Conservation (phyloP, 1,139 yeast genomes). For the Waltiozyma sp. region DNA sequence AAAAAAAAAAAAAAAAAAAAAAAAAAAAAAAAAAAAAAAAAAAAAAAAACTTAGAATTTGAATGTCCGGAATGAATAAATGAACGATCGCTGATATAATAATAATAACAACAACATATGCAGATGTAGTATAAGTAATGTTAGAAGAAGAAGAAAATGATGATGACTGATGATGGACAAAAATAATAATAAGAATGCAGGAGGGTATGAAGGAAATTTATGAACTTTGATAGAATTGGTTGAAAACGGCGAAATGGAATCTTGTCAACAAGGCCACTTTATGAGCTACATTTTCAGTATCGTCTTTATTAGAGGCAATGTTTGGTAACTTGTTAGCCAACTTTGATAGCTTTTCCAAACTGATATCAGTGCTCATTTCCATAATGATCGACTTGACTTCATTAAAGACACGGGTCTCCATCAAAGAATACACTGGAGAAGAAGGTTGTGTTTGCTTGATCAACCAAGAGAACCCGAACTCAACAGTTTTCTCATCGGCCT, state of each 20-base stretch:
- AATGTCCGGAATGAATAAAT: no score
- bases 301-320: slow-evolving; percentile 4
- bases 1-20: no score
- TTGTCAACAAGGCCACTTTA: slow-evolving; percentile 36
- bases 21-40: no score
- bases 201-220: background rate
- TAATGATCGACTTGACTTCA: slow-evolving; percentile 9
- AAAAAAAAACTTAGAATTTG: no score
- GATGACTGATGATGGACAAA: background rate
- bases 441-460: slow-evolving; percentile 75
- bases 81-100: no score
- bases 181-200: background rate
- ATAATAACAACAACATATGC: no score
- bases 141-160: no score
- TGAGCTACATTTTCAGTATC: slow-evolving; percentile 15
- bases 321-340: slow-evolving; percentile 1
- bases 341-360: slow-evolving; percentile 21
- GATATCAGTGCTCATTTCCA: slow-evolving; percentile 5
- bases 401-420: slow-evolving; percentile 62
- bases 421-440: slow-evolving; percentile 66
- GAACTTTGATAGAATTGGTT: background rate
- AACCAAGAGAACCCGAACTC: slow-evolving; percentile 75
- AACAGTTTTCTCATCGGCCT: slow-evolving; percentile 27
- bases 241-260: slow-evolving; percentile 49
- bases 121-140: no score